Evolutionary conservation across 495 filamentous ascomycete species (phyloP).

Genomic region (Trichoderma parareesei): DNA sequence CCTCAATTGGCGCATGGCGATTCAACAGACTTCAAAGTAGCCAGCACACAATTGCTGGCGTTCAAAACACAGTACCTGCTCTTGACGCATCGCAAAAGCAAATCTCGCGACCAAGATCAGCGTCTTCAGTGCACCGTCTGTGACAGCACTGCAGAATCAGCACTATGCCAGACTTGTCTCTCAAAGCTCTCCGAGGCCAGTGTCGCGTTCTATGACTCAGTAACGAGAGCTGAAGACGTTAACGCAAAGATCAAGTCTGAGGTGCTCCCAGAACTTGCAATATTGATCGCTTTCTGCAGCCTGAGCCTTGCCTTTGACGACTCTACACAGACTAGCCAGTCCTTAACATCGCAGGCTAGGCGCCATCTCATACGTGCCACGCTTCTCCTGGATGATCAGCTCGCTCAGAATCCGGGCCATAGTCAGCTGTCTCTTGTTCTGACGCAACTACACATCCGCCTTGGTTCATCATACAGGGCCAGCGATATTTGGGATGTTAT

Average conservation of each 20-base stretch:
- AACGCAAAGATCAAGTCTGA: not conserved
- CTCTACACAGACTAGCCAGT: not conserved
- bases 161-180: not conserved
- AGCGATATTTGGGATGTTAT: conserved; percentile 34
- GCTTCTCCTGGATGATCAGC: conserved; percentile 36
- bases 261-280: conserved; percentile 7
- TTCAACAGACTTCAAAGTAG: not conserved
- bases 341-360: not conserved
- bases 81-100: not conserved
- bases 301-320: not conserved
- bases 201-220: not conserved
- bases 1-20: not conserved
- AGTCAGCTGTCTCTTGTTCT: conserved; percentile 36
- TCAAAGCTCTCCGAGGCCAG: not conserved
- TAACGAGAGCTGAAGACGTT: not conserved
- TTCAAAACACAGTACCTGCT: not conserved
- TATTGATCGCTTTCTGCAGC: conserved; percentile 12
- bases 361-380: conserved; percentile 34
- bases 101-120: not conserved
- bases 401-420: conserved; percentile 27
- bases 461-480: conserved; percentile 35
- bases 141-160: not conserved
- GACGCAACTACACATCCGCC: conserved; percentile 35
- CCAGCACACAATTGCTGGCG: not conserved
- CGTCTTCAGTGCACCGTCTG: not conserved